These are phyloP conservation scores for Candida smagusa DNA, from an alignment of 1,139 yeast species.

Conservation along the genomic window DNA sequence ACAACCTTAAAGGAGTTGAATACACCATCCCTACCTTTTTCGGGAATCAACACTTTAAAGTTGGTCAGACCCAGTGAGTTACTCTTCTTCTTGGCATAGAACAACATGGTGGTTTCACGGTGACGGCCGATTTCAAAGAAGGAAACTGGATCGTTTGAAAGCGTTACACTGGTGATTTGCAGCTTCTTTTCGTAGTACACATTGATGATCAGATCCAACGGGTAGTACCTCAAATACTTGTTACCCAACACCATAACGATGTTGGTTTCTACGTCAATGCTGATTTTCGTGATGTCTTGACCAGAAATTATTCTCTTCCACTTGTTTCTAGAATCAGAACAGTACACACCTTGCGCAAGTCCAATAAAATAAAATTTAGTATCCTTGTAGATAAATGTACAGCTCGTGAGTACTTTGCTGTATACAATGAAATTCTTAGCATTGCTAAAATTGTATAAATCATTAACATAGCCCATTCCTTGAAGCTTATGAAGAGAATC, in stretches of 20 bases:
- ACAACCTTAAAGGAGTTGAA: conserved; percentile 51
- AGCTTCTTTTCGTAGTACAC: conserved; percentile 35
- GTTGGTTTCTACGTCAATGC: conserved; percentile 56
- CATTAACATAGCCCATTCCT: conserved; percentile 24
- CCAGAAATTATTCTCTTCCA: conserved; percentile 65
- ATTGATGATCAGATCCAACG: conserved; percentile 44
- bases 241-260: conserved; percentile 59
- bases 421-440: conserved; percentile 23
- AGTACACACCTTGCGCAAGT: conserved; percentile 38
- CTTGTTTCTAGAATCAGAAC: conserved; percentile 45
- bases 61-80: conserved; percentile 43
- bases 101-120: conserved; percentile 55
- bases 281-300: conserved; percentile 55
- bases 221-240: conserved; percentile 58
- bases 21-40: conserved; percentile 45
- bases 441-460: conserved; percentile 23
- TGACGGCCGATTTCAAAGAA: conserved; percentile 64
- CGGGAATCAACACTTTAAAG: conserved; percentile 52
- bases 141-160: conserved; percentile 38
- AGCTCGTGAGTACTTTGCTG: conserved; percentile 27
- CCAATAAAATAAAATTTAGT: conserved; percentile 32
- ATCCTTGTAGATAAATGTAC: conserved; percentile 25
- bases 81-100: conserved; percentile 50
- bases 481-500: conserved; percentile 22
- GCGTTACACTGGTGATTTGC: conserved; percentile 27